These are phyloP conservation scores for Aspergillus campestris DNA, from an alignment of 495 filamentous ascomycete species.

Conservation along the genomic window DNA sequence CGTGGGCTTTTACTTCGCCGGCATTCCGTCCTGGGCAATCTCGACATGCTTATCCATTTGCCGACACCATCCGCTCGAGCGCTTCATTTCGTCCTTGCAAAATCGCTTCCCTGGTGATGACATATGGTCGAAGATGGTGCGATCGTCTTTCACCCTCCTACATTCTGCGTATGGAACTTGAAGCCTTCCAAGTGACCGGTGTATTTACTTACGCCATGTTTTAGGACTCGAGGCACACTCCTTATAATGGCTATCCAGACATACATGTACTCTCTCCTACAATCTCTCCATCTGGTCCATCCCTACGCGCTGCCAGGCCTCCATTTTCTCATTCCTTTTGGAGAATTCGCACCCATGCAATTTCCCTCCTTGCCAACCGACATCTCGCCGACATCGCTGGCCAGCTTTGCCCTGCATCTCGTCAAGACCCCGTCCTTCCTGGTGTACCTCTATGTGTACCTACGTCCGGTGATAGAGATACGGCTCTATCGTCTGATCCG, in stretches of 20 bases:
- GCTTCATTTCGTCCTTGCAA: conserved; percentile 21
- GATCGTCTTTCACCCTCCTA: conserved; percentile 23
- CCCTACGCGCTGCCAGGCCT: conserved; percentile 23
- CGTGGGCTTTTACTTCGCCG: conserved; percentile 36
- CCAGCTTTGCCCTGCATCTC: conserved; percentile 16
- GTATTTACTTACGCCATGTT: conserved; percentile 14
- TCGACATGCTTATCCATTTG: conserved; percentile 33
- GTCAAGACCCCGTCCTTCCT: conserved; percentile 28
- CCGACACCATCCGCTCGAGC: conserved; percentile 33
- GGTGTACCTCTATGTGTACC: conserved; percentile 28
- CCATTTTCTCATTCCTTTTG: conserved; percentile 29
- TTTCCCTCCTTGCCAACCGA: conserved; percentile 23
- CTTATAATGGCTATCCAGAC: conserved; percentile 36
- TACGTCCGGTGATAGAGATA: conserved; percentile 35
- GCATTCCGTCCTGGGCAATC: conserved; percentile 36
- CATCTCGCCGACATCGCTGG: conserved; percentile 22
- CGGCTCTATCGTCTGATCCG: conserved; percentile 37
- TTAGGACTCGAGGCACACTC: conserved; percentile 27
- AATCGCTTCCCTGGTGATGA: conserved; percentile 20
- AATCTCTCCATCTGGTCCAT: conserved; percentile 35
- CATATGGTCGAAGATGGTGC: conserved; percentile 16
- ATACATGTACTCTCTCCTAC: conserved; percentile 43
- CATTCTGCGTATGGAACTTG: conserved; percentile 24
- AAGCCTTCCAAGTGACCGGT: background rate
- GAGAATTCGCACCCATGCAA: conserved; percentile 25